Base-by-base conservation (phyloP, 1,284 basidiomycete genomes). In the Cerioporus squamosus region DNA sequence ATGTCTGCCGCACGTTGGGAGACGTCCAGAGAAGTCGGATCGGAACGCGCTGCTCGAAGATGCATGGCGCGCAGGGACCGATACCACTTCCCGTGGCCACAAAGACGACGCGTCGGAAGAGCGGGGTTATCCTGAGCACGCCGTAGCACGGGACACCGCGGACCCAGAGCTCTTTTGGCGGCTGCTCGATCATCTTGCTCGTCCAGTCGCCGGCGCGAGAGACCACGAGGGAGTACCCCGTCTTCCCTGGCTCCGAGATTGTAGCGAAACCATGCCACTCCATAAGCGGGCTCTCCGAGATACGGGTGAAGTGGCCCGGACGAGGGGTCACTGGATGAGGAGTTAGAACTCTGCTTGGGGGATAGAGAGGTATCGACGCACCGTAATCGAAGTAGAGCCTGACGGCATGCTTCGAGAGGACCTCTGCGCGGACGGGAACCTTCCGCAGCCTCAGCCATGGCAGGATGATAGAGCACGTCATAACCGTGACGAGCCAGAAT, bases 191-290 rank as follows among this genome's bases (percentile, higher is more conserved):
- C 60, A 79, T 74, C 55, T 81, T 77, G 36, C 72, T 72, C 1
- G 83, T 85, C 84, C 84, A 87, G 66, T 86, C 84, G n/a, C 84
- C 84, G 24, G 84, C 84, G 50, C 74, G 77, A 22, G 82, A 84
- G 9, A 87, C 80, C 38, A 86, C 79, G 31, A 86, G 73, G 3
- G 83, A 85, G 65, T 80, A 87, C 0, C 84, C 85, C 38, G 74
- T 74, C 68, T 79, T 77, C 22, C 80, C 79, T 12, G 82, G 82
- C 50, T 79, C 79, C 2, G 79, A 74, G 33, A 85, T 75, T 14
- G 81, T 84, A 3, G 84, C 84, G 65, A 87, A 86, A 10, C 80
- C 80, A 59, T 86, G 84, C 85, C 85, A 87, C 70, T 87, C 84
- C 38, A 79, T 70, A 44, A 85, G 74, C 15, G 84, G 85, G 57